Evolutionary conservation across 1,284 basidiomycete species (phyloP).

Genomic region (Malassezia equina): DNA sequence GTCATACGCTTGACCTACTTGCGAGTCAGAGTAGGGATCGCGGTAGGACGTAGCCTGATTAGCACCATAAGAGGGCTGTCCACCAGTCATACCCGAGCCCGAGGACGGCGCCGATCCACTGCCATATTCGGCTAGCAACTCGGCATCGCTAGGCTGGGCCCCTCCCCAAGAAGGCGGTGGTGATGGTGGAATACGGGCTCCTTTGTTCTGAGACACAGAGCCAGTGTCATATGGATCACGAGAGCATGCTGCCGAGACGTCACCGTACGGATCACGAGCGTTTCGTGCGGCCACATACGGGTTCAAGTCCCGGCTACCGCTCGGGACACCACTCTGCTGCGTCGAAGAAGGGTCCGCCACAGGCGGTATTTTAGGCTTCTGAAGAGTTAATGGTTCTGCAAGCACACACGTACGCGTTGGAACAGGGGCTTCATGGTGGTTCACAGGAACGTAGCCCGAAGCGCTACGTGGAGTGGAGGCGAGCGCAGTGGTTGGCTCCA

Average conservation of each 20-base stretch:
- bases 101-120: slow-evolving; percentile 13
- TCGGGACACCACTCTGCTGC: not conserved
- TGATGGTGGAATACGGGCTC: not conserved
- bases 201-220: not conserved
- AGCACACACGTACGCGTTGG: slow-evolving; percentile 3
- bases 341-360: not conserved
- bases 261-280: not conserved
- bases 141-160: slow-evolving; percentile 19
- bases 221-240: slow-evolving; percentile 2
- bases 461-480: not conserved
- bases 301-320: not conserved
- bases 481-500: not conserved
- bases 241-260: not conserved
- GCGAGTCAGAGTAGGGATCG: slow-evolving; percentile 3
- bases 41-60: not conserved
- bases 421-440: slow-evolving; percentile 12
- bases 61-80: not conserved
- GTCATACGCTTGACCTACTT: slow-evolving; percentile 9
- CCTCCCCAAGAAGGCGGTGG: not conserved
- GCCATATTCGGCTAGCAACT: slow-evolving; percentile 43
- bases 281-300: not conserved
- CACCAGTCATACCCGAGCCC: not conserved
- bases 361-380: slow-evolving; percentile 10
- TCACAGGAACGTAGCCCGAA: not conserved
- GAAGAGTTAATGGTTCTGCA: not conserved